phyloP scores from a whole-genome alignment of 805 yeast species.

The Barnettozyma populi region DNA sequence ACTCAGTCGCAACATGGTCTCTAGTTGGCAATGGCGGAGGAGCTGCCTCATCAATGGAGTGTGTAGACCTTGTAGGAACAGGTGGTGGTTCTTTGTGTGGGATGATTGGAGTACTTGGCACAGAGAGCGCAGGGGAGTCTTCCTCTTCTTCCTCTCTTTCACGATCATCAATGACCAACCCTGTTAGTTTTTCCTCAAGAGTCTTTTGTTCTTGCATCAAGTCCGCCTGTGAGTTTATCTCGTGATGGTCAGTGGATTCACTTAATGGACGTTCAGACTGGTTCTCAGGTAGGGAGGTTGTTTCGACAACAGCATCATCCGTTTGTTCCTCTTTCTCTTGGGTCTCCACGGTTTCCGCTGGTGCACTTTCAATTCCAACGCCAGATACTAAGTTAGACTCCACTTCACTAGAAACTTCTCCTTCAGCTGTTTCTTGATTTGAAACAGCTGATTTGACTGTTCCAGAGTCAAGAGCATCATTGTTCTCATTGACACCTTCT shows the following conservation, averaged over 20 bases:
- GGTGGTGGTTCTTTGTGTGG: conserved; percentile 5
- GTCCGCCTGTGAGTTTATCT: not conserved
- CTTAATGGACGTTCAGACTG: conserved; percentile 1
- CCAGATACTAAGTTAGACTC: not conserved
- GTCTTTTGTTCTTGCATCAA: not conserved
- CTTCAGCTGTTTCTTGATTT: not conserved
- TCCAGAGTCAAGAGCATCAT: not conserved
- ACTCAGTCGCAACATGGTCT: conserved; percentile 22
- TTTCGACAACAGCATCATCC: not conserved
- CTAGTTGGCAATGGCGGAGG: conserved; percentile 10
- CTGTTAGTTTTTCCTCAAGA: not conserved
- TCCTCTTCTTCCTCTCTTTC: too few species aligned
- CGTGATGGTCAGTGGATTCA: not conserved
- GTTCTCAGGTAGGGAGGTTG: not conserved
- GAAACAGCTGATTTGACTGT: not conserved
- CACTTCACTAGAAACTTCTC: not conserved
- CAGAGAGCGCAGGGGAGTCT: not conserved
- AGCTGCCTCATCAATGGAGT: not conserved
- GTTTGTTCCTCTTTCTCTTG: not conserved
- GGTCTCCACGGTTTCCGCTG: not conserved
- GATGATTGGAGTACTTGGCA: conserved; percentile 2
- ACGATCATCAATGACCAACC: not conserved
- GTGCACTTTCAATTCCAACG: not conserved
- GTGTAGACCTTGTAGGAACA: conserved; percentile 2
- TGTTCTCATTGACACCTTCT: not conserved